Base-by-base conservation (phyloP, 495 filamentous ascomycete species). In the Aspergillus ellipticus region DNA sequence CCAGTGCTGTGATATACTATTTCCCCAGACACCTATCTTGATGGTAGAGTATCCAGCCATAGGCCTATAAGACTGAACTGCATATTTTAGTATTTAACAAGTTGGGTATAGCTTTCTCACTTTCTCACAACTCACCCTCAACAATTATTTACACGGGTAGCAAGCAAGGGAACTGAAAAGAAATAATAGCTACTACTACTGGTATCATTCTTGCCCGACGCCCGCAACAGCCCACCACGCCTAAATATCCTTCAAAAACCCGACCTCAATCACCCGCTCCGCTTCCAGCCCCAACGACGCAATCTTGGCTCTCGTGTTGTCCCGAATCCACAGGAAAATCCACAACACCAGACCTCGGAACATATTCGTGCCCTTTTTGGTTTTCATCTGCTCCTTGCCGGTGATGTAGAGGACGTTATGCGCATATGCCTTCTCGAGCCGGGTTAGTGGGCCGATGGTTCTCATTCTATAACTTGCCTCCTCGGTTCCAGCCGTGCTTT, bases 341-440 rank as follows among this genome's bases (percentile, higher is more conserved):
- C 66, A 71, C 49, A 90, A 63, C 7, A 84, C 35, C 0, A 80
- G 20, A 41, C 63, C 75, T 11, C 84, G 70, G 28, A 74, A 48
- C 31, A 78, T 62, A 24, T 78, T 73, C 20, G 73, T 76, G 6
- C 67, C 70, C 6, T 55, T 39, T 46, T 68, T 70, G 57, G 89
- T 76, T 17, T 71, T 71, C 78, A 90, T 79, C 71, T 88, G 79
- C 58, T 89, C 87, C 64, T 90, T 90, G 15, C 87, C 87, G 15
- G 89, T 74, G 19, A 90, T 77, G 60, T 90, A 89, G 35, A 88
- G 66, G 28, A 87, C 76, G 59, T 86, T 84, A 24, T 74, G 74
- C n/a, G 76, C 74, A 54, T 79, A 86, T 1, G 85, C 85, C 0
- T 70, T 62, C 20, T 86, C 79, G 0, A 90, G 66, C 4, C 72